phyloP scores from a whole-genome alignment of 1,284 basidiomycete species.

The Leccinum subrobustum region DNA sequence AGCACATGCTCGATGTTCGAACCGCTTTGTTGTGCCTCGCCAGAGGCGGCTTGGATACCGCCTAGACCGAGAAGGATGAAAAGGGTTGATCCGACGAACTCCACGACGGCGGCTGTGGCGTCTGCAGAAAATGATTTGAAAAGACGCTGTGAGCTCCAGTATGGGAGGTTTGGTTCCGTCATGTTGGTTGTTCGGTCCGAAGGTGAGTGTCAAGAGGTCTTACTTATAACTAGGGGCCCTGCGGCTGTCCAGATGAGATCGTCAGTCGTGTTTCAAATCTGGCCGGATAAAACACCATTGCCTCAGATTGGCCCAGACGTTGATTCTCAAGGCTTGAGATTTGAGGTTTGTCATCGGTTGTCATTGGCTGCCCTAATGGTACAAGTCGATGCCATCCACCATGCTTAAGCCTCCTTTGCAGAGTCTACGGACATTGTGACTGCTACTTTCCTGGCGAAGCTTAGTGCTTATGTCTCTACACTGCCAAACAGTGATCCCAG shows the following conservation, averaged over 20 bases:
- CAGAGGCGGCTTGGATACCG: slow-evolving; percentile 53
- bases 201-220: neutral
- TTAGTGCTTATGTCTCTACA: no score
- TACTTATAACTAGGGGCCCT: neutral
- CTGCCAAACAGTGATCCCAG: no score
- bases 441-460: no score
- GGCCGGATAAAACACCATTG: neutral
- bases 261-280: slow-evolving; percentile 6
- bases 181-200: slow-evolving; percentile 2
- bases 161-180: slow-evolving; percentile 4
- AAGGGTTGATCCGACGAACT: slow-evolving; percentile 55
- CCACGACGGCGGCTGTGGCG: slow-evolving; percentile 46
- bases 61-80: slow-evolving; percentile 65
- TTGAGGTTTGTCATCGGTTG: no score
- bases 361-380: no score
- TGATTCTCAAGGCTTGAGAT: no score
- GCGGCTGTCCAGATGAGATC: neutral
- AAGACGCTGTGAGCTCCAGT: slow-evolving; percentile 28
- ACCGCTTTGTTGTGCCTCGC: slow-evolving; percentile 28
- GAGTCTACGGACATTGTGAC: no score
- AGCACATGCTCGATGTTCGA: slow-evolving; percentile 43
- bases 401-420: no score
- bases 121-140: slow-evolving; percentile 34
- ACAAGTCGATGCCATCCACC: no score
- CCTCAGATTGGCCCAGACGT: no score